Evolutionary conservation across 1,139 yeast genomes (phyloP), one percentile per base, ranked within the genome.

Genomic region (Kurtzmaniella quercitrusa): DNA sequence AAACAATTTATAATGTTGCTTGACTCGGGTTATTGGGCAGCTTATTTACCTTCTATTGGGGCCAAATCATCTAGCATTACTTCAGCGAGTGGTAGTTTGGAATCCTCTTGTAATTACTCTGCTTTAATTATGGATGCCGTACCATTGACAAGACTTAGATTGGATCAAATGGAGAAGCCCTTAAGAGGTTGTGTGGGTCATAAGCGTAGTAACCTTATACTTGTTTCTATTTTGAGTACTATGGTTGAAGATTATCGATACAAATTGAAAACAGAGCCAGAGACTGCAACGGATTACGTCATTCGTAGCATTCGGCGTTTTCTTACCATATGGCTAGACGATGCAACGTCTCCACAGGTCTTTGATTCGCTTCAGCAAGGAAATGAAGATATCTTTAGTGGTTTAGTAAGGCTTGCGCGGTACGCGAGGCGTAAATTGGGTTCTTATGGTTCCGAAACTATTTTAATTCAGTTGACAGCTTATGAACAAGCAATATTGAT

Each of bases 301-400:
- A 31, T 31, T 12, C 14, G 10, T 9, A 16, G 14, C 18, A 15
- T 31, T 31, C 36, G 36, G 3, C 12, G 11, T 9, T 31, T 31
- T 14, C 18, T 31, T 10, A 4, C 36, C 11, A 17, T 31, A 4
- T 31, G 36, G 36, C 6, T 31, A 14, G 36, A 16, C 14, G 16
- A 31, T 16, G 18, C 36, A 14, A 12, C 36, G 8, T 14, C 18
- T 5, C 36, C 16, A 16, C 47, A 56, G 48, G 55, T 68, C 3
- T 70, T 58, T 50, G 66, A 66, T 48, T 57, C 67, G 2, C 50
- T 62, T 14, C 56, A 57, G 25, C 55, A 59, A 2, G 73, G 73
- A 2, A 69, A 70, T 48, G 52, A 54, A 3, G 59, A 53, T 12
- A 49, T 70, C 10, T 69, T 70, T 43, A 50, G 52, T 7, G 73